phyloP scores from a whole-genome alignment of 2,329 filamentous ascomycete genomes.

The Sclerotinia borealis region DNA sequence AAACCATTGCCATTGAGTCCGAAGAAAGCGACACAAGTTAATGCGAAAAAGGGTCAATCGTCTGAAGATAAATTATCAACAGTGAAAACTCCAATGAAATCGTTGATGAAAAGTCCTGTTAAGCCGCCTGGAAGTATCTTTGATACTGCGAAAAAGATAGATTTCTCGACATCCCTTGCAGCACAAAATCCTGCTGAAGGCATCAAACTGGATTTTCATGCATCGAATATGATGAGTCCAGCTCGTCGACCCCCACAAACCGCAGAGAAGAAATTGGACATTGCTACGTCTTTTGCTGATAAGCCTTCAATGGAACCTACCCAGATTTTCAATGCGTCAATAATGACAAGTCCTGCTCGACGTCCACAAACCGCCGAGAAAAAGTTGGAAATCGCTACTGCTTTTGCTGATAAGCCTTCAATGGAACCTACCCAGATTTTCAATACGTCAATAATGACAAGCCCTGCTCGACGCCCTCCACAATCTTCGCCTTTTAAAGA shows the following conservation, averaged over 20 bases:
- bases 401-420: slow-evolving; percentile 26
- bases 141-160: slow-evolving; percentile 33
- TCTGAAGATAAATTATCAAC: slow-evolving; percentile 57
- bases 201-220: slow-evolving; percentile 33
- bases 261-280: slow-evolving; percentile 34
- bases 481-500: slow-evolving; percentile 50
- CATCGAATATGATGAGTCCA: slow-evolving; percentile 45
- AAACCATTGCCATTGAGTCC: slow-evolving; percentile 52
- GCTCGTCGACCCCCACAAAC: slow-evolving; percentile 45
- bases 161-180: slow-evolving; percentile 31
- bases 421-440: slow-evolving; percentile 33
- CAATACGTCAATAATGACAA: slow-evolving; percentile 39
- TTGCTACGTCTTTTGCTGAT: slow-evolving; percentile 28
- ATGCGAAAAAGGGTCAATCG: slow-evolving; percentile 38
- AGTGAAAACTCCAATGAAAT: slow-evolving; percentile 45
- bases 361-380: slow-evolving; percentile 36
- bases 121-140: slow-evolving; percentile 40
- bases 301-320: slow-evolving; percentile 24
- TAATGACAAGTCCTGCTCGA: slow-evolving; percentile 46
- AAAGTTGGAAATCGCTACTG: slow-evolving; percentile 34
- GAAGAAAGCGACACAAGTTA: slow-evolving; percentile 58
- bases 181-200: slow-evolving; percentile 24
- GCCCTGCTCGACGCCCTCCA: slow-evolving; percentile 50
- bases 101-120: slow-evolving; percentile 50
- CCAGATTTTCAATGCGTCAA: slow-evolving; percentile 35